phyloP scores from a whole-genome alignment of 805 yeast species.

The Nakazawaea pomicola region DNA sequence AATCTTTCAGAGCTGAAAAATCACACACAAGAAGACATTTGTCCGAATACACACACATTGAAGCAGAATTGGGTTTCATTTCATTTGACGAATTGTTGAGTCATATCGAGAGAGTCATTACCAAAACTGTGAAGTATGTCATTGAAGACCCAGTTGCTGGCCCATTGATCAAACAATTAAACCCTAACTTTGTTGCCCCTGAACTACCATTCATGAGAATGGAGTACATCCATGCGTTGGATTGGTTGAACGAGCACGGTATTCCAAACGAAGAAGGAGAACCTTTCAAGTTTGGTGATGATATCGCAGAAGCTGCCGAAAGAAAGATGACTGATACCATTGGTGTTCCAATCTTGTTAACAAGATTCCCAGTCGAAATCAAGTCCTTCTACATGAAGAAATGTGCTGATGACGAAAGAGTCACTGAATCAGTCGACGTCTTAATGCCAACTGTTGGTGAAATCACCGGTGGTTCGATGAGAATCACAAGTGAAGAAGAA shows the following conservation, averaged over 20 bases:
- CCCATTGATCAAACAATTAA: conserved; percentile 81
- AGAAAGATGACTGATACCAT: conserved; percentile 96
- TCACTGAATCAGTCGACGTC: conserved; percentile 97
- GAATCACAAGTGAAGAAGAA: conserved; percentile 79
- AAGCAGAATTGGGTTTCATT: conserved; percentile 87
- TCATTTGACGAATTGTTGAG: conserved; percentile 78
- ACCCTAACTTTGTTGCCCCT: conserved; percentile 89
- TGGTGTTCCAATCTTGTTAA: conserved; percentile 88
- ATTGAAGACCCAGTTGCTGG: conserved; percentile 91
- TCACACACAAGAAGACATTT: conserved; percentile 98
- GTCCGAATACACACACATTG: conserved; percentile 95
- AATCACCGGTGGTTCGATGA: conserved; percentile 98
- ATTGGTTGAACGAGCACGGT: conserved; percentile 94
- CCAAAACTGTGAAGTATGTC: conserved; percentile 65
- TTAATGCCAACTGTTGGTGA: conserved; percentile 99
- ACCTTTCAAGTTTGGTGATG: conserved; percentile 93
- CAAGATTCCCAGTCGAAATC: conserved; percentile 93
- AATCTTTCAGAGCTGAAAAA: conserved; percentile 98
- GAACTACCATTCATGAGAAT: conserved; percentile 83
- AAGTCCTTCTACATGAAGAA: conserved; percentile 98
- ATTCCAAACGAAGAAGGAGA: conserved; percentile 94
- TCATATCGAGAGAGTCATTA: conserved; percentile 80
- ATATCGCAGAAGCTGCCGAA: conserved; percentile 99
- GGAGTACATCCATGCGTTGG: conserved; percentile 86
- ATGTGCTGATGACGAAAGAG: conserved; percentile 84